Conservation (phyloP, 2,329 filamentous ascomycete species). For the Trichoderma cornu-damae region DNA sequence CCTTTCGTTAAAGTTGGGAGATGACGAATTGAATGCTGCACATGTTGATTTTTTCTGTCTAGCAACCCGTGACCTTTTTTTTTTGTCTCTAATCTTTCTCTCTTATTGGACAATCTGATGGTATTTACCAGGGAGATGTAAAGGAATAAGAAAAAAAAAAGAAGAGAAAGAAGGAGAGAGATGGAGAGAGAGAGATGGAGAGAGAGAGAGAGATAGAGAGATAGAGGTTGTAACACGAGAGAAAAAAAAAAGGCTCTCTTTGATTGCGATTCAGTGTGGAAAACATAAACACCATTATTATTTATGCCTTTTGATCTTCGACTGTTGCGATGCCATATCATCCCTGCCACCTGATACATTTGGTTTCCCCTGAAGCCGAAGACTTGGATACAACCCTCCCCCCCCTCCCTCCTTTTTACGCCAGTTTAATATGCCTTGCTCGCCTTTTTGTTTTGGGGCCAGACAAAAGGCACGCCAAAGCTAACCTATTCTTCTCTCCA, state of each 20-base stretch:
- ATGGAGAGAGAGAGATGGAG: no score
- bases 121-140: neutral
- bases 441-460: neutral
- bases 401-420: constrained; percentile 25
- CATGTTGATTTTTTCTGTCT: neutral
- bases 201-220: no score
- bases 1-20: constrained; percentile 3
- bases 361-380: neutral
- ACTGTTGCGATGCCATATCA: neutral
- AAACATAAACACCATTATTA: constrained; percentile 6
- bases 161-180: no score
- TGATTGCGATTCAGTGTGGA: constrained; percentile 3
- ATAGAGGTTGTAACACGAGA: no score
- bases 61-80: neutral
- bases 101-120: neutral
- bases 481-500: neutral
- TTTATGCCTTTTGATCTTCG: neutral
- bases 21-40: constrained; percentile 8
- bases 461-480: neutral
- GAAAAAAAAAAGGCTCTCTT: neutral
- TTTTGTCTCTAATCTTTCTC: no score
- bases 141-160: no score
- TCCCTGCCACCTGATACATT: neutral
- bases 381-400: no score
- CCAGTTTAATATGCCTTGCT: constrained; percentile 14